Evolutionary conservation across 495 filamentous ascomycete species (phyloP).

Genomic region (Neurospora sp.): DNA sequence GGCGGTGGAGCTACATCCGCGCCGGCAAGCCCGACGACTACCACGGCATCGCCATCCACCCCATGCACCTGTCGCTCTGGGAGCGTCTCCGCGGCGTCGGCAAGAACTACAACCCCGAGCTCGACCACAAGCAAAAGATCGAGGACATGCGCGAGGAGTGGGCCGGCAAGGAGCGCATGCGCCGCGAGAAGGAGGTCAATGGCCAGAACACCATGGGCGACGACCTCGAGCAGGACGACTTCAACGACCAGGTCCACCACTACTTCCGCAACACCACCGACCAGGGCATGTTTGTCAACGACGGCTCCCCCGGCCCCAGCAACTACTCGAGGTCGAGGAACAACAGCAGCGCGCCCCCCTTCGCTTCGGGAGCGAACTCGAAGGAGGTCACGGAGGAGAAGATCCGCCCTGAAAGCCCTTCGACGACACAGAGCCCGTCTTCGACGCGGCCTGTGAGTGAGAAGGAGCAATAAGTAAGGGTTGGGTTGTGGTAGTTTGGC

Average conservation of each 20-base stretch:
- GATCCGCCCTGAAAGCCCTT: background rate
- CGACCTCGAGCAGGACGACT: constrained; percentile 29
- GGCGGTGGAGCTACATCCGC: constrained; percentile 72
- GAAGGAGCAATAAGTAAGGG: background rate
- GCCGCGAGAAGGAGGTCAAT: constrained; percentile 13
- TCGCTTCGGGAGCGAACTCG: background rate
- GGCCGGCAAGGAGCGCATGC: constrained; percentile 24
- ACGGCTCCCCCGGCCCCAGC: background rate
- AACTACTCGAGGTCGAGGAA: background rate
- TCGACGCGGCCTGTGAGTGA: background rate
- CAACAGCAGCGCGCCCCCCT: background rate
- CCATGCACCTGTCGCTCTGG: constrained; percentile 72
- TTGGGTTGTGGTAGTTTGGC: background rate
- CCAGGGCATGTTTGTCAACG: background rate
- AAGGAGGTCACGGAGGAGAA: background rate
- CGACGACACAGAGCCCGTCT: background rate
- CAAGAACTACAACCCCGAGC: constrained; percentile 67
- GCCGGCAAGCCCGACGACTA: constrained; percentile 65
- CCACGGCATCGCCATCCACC: constrained; percentile 80
- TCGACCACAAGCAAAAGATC: constrained; percentile 70
- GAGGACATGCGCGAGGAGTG: constrained; percentile 56
- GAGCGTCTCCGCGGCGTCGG: constrained; percentile 61
- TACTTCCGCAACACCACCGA: constrained; percentile 29
- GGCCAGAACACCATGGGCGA: constrained; percentile 13
- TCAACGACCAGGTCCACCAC: constrained; percentile 28